A percentile compares a stretch with the other conserved stretches of the same genome.
Conservation (phyloP, 345 rosid species). For the Aegle marmelos region DNA sequence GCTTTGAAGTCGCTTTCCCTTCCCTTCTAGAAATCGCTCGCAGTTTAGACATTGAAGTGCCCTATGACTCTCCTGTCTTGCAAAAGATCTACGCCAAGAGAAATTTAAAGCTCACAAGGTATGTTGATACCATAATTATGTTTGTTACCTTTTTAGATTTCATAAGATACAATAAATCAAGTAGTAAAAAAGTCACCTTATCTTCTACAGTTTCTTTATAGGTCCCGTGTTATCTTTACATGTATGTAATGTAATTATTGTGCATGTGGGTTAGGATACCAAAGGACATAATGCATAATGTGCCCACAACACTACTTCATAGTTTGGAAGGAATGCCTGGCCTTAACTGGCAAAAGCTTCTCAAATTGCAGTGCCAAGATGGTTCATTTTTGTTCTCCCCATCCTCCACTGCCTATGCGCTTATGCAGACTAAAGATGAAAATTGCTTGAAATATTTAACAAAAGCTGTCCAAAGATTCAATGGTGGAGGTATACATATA, state of each 20-base stretch:
- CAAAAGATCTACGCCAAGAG: conserved; percentile 54
- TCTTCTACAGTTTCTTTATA: neutral
- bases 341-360: conserved; percentile 80
- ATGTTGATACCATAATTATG: conserved; percentile 19
- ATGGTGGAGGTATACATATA: conserved; percentile 75
- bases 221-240: neutral
- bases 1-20: conserved; percentile 95
- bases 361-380: conserved; percentile 68
- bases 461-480: conserved; percentile 58
- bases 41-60: conserved; percentile 49
- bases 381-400: conserved; percentile 97
- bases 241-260: conserved; percentile 27
- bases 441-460: conserved; percentile 60
- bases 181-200: neutral
- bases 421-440: conserved; percentile 68
- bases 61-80: conserved; percentile 52
- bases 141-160: conserved; percentile 17
- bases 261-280: conserved; percentile 71
- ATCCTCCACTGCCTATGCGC: conserved; percentile 91
- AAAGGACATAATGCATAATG: conserved; percentile 67
- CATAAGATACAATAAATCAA: neutral
- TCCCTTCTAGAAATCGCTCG: conserved; percentile 69
- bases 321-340: conserved; percentile 92
- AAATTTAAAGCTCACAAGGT: conserved; percentile 79
- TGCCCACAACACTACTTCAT: conserved; percentile 91